Percentiles rank a stretch among this genome's conserved stretches.
Conservation (phyloP, 768 basidiomycete genomes). For the Russula virescens region DNA sequence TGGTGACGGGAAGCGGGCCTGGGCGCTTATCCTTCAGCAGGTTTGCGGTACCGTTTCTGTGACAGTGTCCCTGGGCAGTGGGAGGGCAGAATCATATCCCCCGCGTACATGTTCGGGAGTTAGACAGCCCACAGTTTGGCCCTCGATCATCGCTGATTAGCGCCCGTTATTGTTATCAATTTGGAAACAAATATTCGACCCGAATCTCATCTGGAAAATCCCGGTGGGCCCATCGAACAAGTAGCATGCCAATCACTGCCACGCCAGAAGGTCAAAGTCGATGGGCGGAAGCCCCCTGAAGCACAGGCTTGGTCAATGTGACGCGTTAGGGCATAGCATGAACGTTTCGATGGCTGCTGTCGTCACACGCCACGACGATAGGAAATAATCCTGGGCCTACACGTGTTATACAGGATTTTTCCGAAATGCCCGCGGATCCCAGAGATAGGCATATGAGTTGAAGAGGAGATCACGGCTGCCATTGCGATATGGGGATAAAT, state of each 20-base stretch:
- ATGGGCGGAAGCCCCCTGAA: not conserved
- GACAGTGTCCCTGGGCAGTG: not conserved
- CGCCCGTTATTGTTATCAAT: slow-evolving; percentile 4
- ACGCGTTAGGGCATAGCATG: no score
- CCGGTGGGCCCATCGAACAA: not conserved
- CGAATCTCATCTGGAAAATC: not conserved
- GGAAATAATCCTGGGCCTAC: not conserved
- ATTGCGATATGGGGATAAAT: not conserved
- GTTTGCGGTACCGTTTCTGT: not conserved
- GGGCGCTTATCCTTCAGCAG: not conserved
- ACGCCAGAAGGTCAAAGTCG: not conserved
- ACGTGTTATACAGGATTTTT: not conserved
- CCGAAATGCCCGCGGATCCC: not conserved
- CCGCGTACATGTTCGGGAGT: not conserved
- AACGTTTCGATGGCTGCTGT: no score
- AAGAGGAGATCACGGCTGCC: not conserved
- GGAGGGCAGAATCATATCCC: not conserved
- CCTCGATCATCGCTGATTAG: not conserved
- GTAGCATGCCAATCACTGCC: not conserved
- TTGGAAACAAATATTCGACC: not conserved
- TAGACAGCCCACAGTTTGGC: no score
- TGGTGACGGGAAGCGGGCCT: not conserved
- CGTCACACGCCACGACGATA: not conserved
- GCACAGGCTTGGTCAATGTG: not conserved
- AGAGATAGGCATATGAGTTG: no score